Evolutionary conservation across 331 rosid genomes (phyloP), one percentile per base, ranked within the genome.

Genomic region (Quercus phellos): DNA sequence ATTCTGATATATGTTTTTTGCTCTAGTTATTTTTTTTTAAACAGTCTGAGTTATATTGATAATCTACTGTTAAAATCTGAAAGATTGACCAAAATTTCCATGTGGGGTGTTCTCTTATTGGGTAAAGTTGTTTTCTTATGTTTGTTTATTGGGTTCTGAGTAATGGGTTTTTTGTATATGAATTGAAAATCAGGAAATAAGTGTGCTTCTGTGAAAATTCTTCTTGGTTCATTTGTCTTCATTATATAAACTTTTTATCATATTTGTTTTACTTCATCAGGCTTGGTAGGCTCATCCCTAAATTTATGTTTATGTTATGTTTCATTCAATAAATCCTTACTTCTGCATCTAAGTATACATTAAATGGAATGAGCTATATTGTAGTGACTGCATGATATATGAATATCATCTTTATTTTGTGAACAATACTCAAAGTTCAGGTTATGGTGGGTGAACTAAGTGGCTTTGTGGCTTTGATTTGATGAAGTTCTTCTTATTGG

Each of bases 391-490:
- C 14, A 64, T 64, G 24, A 64, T 30, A 16, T 64, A 64, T 14
- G 46, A 30, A 16, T 64, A 6, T 5, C 70, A 17, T 29, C 46
- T 69, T 72, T 80, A 78, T 77, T 76, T 59, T 50, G 21, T 80
- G 73, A 80, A 24, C 32, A 74, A 53, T 73, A 71, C 53, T 60
- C 76, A 27, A 70, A 55, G 18, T 14, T 74, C 86, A 81, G 85
- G 83, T 79, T 42, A 79, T 70, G 73, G 72, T 43, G 72, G 78
- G 78, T 70, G 56, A 75, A 76, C 73, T 19, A 35, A 75, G 76
- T 73, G 29, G 71, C 63, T 76, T 59, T 82, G 53, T 80, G 82
- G 61, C 54, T 46, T 74, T 61, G 78, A 51, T 55, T 58, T 74
- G 68, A n/a, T 34, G 59, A 64, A 50, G 77, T 77, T 54, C 71